These are phyloP conservation scores for Pseudogymnoascus sp. DNA, from an alignment of 2,329 filamentous ascomycete species.

Conservation along the genomic window DNA sequence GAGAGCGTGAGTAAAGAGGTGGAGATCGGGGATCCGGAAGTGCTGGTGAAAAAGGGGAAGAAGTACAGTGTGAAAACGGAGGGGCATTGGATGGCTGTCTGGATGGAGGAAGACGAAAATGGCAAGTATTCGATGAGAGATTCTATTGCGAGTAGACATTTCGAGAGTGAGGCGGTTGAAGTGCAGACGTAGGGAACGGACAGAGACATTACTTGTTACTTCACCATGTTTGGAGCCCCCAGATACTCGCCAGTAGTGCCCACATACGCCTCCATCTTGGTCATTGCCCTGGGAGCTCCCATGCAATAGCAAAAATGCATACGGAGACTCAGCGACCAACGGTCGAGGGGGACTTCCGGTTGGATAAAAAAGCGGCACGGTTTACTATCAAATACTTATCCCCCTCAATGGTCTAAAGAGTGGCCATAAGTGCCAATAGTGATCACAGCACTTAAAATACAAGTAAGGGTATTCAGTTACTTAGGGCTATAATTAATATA, in stretches of 20 bases:
- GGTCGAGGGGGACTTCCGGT: too few species aligned
- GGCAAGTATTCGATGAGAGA: constrained; percentile 10
- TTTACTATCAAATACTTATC: too few species aligned
- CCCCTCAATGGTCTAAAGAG: too few species aligned
- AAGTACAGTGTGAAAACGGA: constrained; percentile 27
- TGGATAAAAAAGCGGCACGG: too few species aligned
- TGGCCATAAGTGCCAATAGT: too few species aligned
- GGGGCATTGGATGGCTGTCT: constrained; percentile 31
- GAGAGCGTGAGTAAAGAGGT: constrained; percentile 20
- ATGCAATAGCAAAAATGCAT: background rate
- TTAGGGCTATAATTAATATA: too few species aligned
- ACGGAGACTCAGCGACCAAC: background rate
- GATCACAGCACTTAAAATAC: too few species aligned
- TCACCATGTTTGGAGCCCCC: background rate
- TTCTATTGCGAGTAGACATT: constrained; percentile 6
- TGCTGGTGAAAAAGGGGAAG: constrained; percentile 24
- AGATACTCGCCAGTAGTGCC: background rate
- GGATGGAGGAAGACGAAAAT: constrained; percentile 17
- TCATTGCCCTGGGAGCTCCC: background rate
- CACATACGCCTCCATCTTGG: background rate
- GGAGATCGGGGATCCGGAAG: constrained; percentile 21
- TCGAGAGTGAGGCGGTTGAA: constrained; percentile 13
- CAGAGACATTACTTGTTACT: background rate
- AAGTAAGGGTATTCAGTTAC: too few species aligned
- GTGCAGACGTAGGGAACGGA: background rate